These are phyloP conservation scores for Solanum aculeatissimum DNA, from an alignment of 305 asterid species.

Conservation along the genomic window DNA sequence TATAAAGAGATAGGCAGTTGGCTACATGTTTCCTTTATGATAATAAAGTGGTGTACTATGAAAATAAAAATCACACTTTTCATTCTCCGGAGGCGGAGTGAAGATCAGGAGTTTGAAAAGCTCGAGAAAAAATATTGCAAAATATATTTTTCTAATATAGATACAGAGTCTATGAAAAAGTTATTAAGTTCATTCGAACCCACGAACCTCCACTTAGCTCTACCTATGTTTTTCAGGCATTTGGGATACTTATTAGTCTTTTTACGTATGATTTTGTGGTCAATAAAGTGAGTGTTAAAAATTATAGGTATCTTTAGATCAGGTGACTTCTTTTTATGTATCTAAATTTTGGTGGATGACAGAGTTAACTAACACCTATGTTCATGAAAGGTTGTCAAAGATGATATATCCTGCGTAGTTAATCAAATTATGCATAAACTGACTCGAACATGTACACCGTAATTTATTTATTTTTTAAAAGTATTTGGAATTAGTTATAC, in stretches of 20 bases:
- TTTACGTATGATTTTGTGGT: not conserved
- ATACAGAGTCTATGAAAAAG: no score
- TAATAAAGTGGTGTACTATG: not conserved
- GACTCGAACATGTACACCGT: not conserved
- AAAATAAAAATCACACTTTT: not conserved
- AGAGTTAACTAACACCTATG: not conserved
- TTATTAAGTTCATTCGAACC: no score
- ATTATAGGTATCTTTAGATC: not conserved
- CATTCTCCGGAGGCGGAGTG: no score
- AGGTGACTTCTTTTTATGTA: not conserved
- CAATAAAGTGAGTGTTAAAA: not conserved
- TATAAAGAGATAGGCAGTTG: not conserved
- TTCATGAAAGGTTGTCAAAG: accelerated
- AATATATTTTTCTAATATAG: no score
- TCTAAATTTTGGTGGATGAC: not conserved
- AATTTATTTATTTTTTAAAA: not conserved
- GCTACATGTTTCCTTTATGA: not conserved
- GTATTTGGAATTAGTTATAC: not conserved
- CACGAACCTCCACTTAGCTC: no score
- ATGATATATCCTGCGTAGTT: not conserved
- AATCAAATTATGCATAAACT: not conserved
- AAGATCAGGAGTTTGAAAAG: no score
- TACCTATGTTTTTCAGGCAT: no score
- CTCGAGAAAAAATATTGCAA: no score
- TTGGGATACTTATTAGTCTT: no score